These are phyloP conservation scores for Dothideomycetidae sp. DNA, from an alignment of 2,329 filamentous ascomycete species.

Conservation along the genomic window DNA sequence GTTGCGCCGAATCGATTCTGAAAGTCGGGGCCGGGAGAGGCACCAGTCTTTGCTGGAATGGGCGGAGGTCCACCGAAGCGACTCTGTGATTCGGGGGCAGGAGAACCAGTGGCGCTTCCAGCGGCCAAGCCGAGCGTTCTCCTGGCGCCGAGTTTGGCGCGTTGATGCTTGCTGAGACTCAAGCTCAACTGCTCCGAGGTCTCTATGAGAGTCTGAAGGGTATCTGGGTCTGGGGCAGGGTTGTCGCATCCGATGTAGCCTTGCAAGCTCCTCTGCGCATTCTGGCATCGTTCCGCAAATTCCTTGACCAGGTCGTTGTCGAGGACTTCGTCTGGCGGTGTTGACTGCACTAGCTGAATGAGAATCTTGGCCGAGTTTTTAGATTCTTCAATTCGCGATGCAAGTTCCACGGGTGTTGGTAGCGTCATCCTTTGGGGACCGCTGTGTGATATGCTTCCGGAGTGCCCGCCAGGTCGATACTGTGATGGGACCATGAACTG, in stretches of 20 bases:
- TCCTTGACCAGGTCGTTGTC: slow-evolving; percentile 82
- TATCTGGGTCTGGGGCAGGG: slow-evolving; percentile 79
- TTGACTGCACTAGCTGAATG: slow-evolving; percentile 81
- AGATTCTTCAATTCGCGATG: slow-evolving; percentile 75
- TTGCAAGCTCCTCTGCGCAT: slow-evolving; percentile 69
- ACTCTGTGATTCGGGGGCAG: slow-evolving; percentile 12
- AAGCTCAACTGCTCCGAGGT: slow-evolving; percentile 83
- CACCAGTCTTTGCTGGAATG: slow-evolving; percentile 17
- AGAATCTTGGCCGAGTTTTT: slow-evolving; percentile 80
- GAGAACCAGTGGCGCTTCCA: slow-evolving; percentile 17
- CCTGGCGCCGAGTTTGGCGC: slow-evolving; percentile 51
- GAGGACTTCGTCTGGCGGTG: slow-evolving; percentile 59
- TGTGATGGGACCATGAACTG: slow-evolving; percentile 12
- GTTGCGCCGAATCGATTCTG: neutral
- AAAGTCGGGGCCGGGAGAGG: slow-evolving; percentile 14
- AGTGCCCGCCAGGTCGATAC: neutral
- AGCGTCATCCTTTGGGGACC: slow-evolving; percentile 16
- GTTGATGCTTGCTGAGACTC: slow-evolving; percentile 70
- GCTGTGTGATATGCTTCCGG: slow-evolving; percentile 6
- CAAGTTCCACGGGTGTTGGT: slow-evolving; percentile 63
- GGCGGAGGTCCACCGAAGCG: neutral
- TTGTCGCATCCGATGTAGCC: slow-evolving; percentile 68
- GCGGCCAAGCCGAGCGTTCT: slow-evolving; percentile 21
- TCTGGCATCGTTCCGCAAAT: slow-evolving; percentile 74
- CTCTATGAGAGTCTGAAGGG: slow-evolving; percentile 84